These are phyloP conservation scores for Colletotrichum higginsianum DNA, from an alignment of 2,329 filamentous ascomycete species.

Conservation along the genomic window DNA sequence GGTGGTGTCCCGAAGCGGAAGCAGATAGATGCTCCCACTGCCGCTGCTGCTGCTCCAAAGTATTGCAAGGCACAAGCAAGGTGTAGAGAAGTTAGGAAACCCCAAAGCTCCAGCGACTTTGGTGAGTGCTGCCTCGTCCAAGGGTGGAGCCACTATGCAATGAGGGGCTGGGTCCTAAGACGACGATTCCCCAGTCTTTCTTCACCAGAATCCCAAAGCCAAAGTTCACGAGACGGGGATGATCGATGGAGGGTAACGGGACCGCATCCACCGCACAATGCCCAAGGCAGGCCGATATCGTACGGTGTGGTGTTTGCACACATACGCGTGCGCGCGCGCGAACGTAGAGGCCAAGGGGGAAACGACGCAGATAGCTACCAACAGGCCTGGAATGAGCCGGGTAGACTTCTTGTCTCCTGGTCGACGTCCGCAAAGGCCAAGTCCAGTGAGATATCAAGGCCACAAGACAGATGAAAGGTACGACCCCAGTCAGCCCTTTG, in stretches of 20 bases:
- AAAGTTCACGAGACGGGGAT: conserved; percentile 2
- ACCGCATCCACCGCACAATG: not conserved
- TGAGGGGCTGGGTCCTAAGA: conserved; percentile 24
- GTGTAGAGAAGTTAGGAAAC: conserved; percentile 1
- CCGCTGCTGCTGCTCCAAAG: conserved; percentile 10
- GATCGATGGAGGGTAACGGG: not conserved
- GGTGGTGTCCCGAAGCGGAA: not conserved
- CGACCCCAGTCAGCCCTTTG: not conserved
- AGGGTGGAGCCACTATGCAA: conserved; percentile 20
- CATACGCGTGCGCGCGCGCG: not conserved
- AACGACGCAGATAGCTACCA: not conserved
- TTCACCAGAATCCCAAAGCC: conserved; percentile 14
- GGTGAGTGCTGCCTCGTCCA: conserved; percentile 12
- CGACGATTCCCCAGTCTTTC: conserved; percentile 14
- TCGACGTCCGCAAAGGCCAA: not conserved
- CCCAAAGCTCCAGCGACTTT: conserved; percentile 19
- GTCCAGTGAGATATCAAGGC: not conserved
- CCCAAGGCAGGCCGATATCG: not conserved
- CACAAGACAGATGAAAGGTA: not conserved
- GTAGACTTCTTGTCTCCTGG: not conserved
- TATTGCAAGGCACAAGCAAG: conserved; percentile 20
- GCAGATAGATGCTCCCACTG: conserved; percentile 9
- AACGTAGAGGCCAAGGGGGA: not conserved
- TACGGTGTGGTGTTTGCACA: not conserved
- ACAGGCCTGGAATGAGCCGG: not conserved